Conservation (phyloP, 495 filamentous ascomycete species). For the Penicillium antarcticum region DNA sequence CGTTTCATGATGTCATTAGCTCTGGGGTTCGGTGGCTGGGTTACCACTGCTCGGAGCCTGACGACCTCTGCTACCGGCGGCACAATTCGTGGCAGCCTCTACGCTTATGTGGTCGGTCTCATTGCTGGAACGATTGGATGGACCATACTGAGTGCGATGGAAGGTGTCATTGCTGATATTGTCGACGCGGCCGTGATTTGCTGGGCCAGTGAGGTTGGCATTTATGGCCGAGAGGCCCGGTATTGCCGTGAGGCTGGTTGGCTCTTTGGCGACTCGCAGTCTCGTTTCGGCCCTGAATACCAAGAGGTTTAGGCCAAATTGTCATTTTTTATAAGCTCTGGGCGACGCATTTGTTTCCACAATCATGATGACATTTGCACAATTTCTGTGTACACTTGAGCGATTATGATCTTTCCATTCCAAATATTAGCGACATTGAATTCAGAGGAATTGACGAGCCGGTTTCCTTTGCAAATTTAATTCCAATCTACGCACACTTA, state of each 20-base stretch:
- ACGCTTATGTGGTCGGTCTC: conserved; percentile 91
- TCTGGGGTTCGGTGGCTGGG: conserved; percentile 94
- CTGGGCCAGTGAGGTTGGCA: conserved; percentile 83
- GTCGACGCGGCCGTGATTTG: conserved; percentile 91
- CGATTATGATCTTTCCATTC: conserved; percentile 2
- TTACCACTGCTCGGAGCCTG: conserved; percentile 79
- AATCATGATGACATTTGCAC: conserved; percentile 1
- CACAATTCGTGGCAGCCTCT: conserved; percentile 74
- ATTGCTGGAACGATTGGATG: conserved; percentile 92
- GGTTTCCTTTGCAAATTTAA: neutral
- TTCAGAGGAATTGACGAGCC: neutral
- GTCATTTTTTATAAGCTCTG: neutral
- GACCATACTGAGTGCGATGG: conserved; percentile 92
- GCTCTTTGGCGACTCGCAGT: conserved; percentile 62
- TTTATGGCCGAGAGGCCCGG: conserved; percentile 61
- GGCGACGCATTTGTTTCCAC: neutral
- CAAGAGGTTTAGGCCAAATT: conserved; percentile 14
- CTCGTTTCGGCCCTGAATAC: conserved; percentile 11
- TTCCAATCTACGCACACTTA: neutral
- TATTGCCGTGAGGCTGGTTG: conserved; percentile 86
- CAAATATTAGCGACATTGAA: neutral
- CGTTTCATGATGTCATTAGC: conserved; percentile 84
- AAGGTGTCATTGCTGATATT: conserved; percentile 86
- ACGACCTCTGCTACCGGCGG: conserved; percentile 49
- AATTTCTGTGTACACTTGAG: conserved; percentile 4